A percentile compares a stretch with the other conserved stretches of the same genome.
Conservation (phyloP, 495 filamentous ascomycete genomes). For the Penicillium malachiteum region DNA sequence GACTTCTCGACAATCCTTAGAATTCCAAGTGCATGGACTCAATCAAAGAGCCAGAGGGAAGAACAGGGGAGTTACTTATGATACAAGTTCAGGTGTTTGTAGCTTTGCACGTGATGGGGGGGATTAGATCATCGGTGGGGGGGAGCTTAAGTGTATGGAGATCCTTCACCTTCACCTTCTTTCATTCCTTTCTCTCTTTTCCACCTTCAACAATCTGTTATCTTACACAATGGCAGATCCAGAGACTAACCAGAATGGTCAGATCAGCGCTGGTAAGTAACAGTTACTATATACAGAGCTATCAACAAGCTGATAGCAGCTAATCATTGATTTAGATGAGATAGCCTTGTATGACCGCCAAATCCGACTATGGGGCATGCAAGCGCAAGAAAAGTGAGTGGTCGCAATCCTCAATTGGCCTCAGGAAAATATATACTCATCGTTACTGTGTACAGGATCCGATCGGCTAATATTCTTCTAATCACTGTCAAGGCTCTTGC, state of each 20-base stretch:
- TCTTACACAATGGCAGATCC: constrained; percentile 30
- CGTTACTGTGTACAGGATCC: constrained; percentile 27
- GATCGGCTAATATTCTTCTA: constrained; percentile 85
- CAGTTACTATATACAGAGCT: too few species aligned
- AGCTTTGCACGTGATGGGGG: constrained; percentile 19
- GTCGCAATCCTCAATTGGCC: not conserved
- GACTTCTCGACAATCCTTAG: not conserved
- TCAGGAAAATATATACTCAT: not conserved
- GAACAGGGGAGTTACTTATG: not conserved
- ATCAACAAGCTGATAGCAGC: too few species aligned
- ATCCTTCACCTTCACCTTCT: not conserved
- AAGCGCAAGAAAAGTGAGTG: constrained; percentile 77
- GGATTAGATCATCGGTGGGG: constrained; percentile 30
- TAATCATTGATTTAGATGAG: constrained; percentile 61
- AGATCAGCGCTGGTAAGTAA: constrained; percentile 54
- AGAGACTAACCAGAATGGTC: constrained; percentile 20
- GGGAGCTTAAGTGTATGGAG: constrained; percentile 14
- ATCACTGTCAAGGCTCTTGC: constrained; percentile 86
- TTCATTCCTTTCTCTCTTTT: not conserved
- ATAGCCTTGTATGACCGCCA: constrained; percentile 98
- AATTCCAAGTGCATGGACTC: not conserved
- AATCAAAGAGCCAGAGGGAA: not conserved
- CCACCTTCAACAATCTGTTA: not conserved
- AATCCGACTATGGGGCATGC: constrained; percentile 96
- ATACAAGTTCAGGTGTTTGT: constrained; percentile 1